Conservation (phyloP, 2,329 filamentous ascomycete species). For the Aspergillus persii region DNA sequence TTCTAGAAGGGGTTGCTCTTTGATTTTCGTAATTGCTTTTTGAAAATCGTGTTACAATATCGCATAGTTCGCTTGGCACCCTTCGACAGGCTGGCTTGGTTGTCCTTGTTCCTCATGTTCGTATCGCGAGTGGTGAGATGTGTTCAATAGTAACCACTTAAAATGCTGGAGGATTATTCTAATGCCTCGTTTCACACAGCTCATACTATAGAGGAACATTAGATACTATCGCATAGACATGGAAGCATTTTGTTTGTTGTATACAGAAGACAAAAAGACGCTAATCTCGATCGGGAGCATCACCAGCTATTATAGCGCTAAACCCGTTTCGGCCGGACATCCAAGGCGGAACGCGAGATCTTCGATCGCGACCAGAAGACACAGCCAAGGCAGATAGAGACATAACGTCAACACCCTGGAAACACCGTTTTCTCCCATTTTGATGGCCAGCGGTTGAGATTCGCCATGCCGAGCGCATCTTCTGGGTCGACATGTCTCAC, state of each 20-base stretch:
- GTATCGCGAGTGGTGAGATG: too few species aligned
- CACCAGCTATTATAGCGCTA: not conserved
- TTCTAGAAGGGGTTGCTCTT: not conserved
- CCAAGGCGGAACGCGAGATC: not conserved
- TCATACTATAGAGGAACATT: too few species aligned
- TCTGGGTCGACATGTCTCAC: conserved; percentile 57
- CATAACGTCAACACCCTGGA: not conserved
- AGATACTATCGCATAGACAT: too few species aligned
- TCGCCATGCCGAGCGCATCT: conserved; percentile 16
- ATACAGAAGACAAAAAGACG: too few species aligned
- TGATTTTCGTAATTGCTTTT: not conserved
- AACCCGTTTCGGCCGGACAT: not conserved
- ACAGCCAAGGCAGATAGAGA: not conserved
- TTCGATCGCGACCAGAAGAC: not conserved
- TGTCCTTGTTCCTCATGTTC: not conserved
- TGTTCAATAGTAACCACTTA: too few species aligned
- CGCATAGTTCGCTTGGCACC: not conserved
- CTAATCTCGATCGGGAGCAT: not conserved
- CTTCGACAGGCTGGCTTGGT: not conserved
- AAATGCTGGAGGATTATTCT: too few species aligned
- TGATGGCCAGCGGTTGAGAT: not conserved
- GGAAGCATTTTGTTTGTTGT: too few species aligned
- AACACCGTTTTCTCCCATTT: not conserved
- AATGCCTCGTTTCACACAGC: too few species aligned
- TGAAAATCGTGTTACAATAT: not conserved